Conservation (phyloP, 371 early-diverging fungal species). For the Hamiltosporidium tvaerminnensis region DNA sequence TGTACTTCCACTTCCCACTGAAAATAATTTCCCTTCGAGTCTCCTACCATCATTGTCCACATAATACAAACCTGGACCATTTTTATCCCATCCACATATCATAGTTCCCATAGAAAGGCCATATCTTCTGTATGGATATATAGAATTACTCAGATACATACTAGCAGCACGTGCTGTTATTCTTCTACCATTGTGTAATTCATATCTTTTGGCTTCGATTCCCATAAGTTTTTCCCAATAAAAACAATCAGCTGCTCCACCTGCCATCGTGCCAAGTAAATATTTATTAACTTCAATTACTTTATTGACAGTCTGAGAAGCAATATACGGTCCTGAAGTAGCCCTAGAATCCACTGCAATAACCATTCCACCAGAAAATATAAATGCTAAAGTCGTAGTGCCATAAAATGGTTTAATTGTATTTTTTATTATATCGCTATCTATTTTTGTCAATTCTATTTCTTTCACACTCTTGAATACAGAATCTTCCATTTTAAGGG, state of each 20-base stretch:
- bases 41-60: conserved; percentile 90
- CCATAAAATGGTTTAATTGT: conserved; percentile 54
- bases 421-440: too few species aligned
- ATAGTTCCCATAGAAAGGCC: conserved; percentile 98
- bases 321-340: conserved; percentile 87
- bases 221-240: conserved; percentile 98
- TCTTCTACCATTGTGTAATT: conserved; percentile 84
- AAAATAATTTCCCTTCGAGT: conserved; percentile 74
- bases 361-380: conserved; percentile 82
- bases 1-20: conserved; percentile 87
- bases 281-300: conserved; percentile 97
- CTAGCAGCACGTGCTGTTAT: conserved; percentile 96
- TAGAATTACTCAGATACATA: conserved; percentile 79
- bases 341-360: conserved; percentile 98
- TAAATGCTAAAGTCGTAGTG: conserved; percentile 96
- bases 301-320: conserved; percentile 90
- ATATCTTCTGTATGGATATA: conserved; percentile 88
- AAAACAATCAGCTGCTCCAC: conserved; percentile 99
- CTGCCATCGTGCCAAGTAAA: conserved; percentile 97
- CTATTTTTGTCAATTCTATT: too few species aligned
- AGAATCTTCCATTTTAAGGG: too few species aligned
- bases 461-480: too few species aligned
- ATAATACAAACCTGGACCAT: conserved; percentile 85
- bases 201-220: conserved; percentile 70
- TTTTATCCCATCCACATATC: conserved; percentile 96